Percentiles rank a stretch among this genome's conserved stretches.
Conservation (phyloP, 2,329 filamentous ascomycete species). For the Hirsutella rhossiliensis region DNA sequence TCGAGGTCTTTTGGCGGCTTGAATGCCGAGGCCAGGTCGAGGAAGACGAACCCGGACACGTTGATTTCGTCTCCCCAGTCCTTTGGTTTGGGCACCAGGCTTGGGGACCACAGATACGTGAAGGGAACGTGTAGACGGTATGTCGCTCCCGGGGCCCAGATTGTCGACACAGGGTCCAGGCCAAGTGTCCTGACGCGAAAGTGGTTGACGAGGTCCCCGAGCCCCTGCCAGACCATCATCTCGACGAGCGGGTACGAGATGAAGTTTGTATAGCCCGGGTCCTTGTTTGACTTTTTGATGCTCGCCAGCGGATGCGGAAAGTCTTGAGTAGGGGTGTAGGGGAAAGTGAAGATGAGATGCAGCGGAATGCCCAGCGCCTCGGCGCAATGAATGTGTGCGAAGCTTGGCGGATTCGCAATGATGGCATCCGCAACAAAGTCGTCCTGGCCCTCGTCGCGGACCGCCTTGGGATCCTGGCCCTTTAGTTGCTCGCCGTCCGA, state of each 20-base stretch:
- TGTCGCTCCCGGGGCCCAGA: constrained; percentile 65
- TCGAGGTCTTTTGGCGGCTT: constrained; percentile 42
- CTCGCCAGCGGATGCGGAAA: constrained; percentile 72
- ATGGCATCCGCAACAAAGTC: constrained; percentile 67
- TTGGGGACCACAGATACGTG: constrained; percentile 61
- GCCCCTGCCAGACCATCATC: constrained; percentile 84
- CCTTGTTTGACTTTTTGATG: constrained; percentile 60
- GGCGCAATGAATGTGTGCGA: constrained; percentile 69
- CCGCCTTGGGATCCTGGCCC: constrained; percentile 50
- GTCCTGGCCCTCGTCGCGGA: constrained; percentile 36
- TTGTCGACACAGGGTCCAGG: constrained; percentile 60
- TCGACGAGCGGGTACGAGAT: constrained; percentile 72
- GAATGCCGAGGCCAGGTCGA: constrained; percentile 53
- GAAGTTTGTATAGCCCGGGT: constrained; percentile 64
- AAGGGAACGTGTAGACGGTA: constrained; percentile 65
- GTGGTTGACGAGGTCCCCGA: constrained; percentile 66
- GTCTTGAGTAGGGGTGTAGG: constrained; percentile 61
- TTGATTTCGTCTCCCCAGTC: constrained; percentile 62
- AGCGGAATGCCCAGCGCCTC: constrained; percentile 67
- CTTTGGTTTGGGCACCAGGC: constrained; percentile 51
- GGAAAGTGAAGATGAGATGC: constrained; percentile 83
- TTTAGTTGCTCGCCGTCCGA: constrained; percentile 45
- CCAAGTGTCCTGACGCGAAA: constrained; percentile 58
- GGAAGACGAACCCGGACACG: constrained; percentile 67
- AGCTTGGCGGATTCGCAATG: constrained; percentile 71